phyloP scores from a whole-genome alignment of 2,329 filamentous ascomycete species.

The Colletotrichum scovillei region DNA sequence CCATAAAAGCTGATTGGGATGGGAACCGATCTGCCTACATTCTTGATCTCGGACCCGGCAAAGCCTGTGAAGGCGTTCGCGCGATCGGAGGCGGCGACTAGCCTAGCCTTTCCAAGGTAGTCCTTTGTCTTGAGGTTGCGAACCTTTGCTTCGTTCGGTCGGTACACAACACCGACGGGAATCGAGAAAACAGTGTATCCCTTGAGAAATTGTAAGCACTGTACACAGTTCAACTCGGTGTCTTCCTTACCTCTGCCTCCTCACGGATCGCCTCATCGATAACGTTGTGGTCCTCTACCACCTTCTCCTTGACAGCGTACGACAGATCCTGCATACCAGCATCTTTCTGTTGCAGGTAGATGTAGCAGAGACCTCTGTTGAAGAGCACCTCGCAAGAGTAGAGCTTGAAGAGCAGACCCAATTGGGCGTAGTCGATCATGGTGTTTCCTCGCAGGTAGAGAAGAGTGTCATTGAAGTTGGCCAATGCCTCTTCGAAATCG shows the following conservation, averaged over 20 bases:
- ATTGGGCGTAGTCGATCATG: conserved; percentile 96
- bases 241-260: conserved; percentile 80
- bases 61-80: conserved; percentile 86
- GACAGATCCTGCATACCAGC: conserved; percentile 90
- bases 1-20: conserved; percentile 8
- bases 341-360: conserved; percentile 93
- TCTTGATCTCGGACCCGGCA: conserved; percentile 82
- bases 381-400: conserved; percentile 98
- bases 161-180: conserved; percentile 92
- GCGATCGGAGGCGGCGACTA: conserved; percentile 88
- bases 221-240: no score
- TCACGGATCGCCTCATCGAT: conserved; percentile 97
- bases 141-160: conserved; percentile 97
- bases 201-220: conserved; percentile 53
- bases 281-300: conserved; percentile 95
- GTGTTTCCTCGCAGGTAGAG: conserved; percentile 95
- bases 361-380: conserved; percentile 96
- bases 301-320: conserved; percentile 95
- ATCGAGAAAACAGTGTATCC: conserved; percentile 99
- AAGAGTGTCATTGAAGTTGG: conserved; percentile 98
- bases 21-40: conserved; percentile 55
- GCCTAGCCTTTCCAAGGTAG: conserved; percentile 93
- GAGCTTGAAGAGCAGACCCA: conserved; percentile 94
- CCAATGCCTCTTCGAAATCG: conserved; percentile 96
- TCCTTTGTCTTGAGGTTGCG: conserved; percentile 98